Evolutionary conservation across 1,139 yeast species (phyloP).

Genomic region (Suhomyces coccinellae): DNA sequence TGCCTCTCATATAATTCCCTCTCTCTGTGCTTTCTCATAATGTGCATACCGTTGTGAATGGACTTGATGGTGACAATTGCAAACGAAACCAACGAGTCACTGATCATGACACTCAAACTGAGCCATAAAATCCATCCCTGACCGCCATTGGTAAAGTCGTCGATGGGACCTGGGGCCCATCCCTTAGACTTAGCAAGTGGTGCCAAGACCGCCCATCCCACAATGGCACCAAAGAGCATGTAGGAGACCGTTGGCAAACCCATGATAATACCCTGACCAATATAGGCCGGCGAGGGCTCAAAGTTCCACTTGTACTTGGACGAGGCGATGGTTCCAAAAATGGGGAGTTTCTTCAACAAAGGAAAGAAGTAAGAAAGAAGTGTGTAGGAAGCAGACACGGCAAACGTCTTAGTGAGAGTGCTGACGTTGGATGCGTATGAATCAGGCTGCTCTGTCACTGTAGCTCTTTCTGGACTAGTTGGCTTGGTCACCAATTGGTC

Average conservation of each 20-base stretch:
- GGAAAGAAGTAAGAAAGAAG: constrained; percentile 73
- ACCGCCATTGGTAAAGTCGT: constrained; percentile 90
- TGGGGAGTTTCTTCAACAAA: constrained; percentile 61
- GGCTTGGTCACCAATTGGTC: background rate
- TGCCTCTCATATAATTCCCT: constrained; percentile 3
- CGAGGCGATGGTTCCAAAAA: constrained; percentile 72
- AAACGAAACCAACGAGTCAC: constrained; percentile 85
- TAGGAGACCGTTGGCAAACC: constrained; percentile 89
- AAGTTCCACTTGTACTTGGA: constrained; percentile 76
- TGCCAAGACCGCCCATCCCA: constrained; percentile 91
- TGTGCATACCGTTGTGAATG: constrained; percentile 14
- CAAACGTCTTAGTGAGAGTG: constrained; percentile 60
- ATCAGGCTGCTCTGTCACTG: constrained; percentile 10
- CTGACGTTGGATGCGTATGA: constrained; percentile 44
- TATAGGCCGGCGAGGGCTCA: constrained; percentile 95
- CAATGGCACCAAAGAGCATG: constrained; percentile 83
- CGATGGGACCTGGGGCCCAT: constrained; percentile 91
- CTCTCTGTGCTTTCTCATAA: constrained; percentile 9
- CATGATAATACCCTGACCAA: constrained; percentile 98
- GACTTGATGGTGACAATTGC: constrained; percentile 59
- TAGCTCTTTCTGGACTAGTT: background rate
- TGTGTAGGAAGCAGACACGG: constrained; percentile 72
- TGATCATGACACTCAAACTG: constrained; percentile 89
- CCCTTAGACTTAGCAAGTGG: constrained; percentile 68
- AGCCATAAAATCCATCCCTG: constrained; percentile 99